Conservation (phyloP, 2,329 filamentous ascomycete species). For the Aureobasidium melanogenum region DNA sequence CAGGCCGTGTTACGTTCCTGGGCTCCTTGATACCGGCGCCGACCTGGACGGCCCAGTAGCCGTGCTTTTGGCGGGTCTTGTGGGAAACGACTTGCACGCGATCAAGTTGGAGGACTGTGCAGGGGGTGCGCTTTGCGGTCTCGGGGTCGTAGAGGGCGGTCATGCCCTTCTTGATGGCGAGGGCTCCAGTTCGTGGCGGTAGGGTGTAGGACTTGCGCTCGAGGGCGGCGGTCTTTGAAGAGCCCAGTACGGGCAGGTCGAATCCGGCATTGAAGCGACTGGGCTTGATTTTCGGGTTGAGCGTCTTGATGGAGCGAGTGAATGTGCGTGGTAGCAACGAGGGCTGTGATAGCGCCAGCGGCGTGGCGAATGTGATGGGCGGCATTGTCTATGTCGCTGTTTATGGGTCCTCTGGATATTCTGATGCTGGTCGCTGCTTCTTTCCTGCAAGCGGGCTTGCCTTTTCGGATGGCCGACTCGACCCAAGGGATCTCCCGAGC, state of each 20-base stretch:
- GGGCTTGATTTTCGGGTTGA: slow-evolving; percentile 40
- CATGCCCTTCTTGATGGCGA: slow-evolving; percentile 93
- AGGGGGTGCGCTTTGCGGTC: slow-evolving; percentile 68
- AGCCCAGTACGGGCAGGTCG: slow-evolving; percentile 43
- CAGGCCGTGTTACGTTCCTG: slow-evolving; percentile 68
- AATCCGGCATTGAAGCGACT: slow-evolving; percentile 47
- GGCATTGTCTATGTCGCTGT: background rate
- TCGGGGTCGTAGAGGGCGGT: slow-evolving; percentile 74
- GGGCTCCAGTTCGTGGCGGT: slow-evolving; percentile 65
- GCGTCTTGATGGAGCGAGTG: slow-evolving; percentile 46
- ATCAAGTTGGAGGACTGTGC: slow-evolving; percentile 90
- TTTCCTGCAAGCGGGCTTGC: background rate
- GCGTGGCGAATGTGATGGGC: background rate
- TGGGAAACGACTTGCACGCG: slow-evolving; percentile 80
- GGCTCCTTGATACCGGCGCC: slow-evolving; percentile 67
- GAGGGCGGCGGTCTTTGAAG: slow-evolving; percentile 50
- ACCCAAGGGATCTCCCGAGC: slow-evolving; percentile 3
- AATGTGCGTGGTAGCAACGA: slow-evolving; percentile 20
- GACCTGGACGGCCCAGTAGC: slow-evolving; percentile 91
- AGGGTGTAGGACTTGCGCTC: slow-evolving; percentile 49
- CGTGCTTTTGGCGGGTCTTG: slow-evolving; percentile 72
- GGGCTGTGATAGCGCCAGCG: slow-evolving; percentile 3
- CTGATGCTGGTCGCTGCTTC: slow-evolving; percentile 3
- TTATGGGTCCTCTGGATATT: background rate
- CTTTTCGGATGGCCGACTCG: slow-evolving; percentile 1